Evolutionary conservation across 352 stramenopile species (phyloP), one percentile per base, ranked within the genome.

Genomic region (Phytophthora sojae): DNA sequence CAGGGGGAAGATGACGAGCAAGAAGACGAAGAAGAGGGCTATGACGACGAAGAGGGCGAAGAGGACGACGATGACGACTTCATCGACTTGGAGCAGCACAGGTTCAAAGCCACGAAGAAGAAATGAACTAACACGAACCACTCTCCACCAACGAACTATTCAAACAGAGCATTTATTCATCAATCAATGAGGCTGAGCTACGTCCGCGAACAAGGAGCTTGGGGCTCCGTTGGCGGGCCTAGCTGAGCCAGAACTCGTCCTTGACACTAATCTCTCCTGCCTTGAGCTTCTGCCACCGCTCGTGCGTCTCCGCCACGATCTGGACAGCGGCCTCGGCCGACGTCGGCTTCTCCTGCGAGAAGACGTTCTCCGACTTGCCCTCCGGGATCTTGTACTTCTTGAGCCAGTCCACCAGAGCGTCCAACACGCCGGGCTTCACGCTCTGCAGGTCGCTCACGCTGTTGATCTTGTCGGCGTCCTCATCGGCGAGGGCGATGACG

Each of bases 351-450:
- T 96, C 75, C 56, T 96, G 92, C 2, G 92, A 94, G 49, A 99
- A 90, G 54, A 79, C 75, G 72, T 99, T 99, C 64, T 94, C 89
- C 7, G 85, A 79, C 80, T 99, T 99, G 58, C 97, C 98, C 67
- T 99, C 97, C 0, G 93, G 93, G n/a, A 98, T 98, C 83, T 99
- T 99, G 88, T 99, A 99, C 57, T 97, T 97, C 67, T 98, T 99
- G 39, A 99, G 83, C 98, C 98, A 99, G 75, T 99, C 92, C 8
- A 97, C 78, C 12, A 99, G 75, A 7, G 81, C 75, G 21, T 93
- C 92, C 21, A 98, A 71, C 19, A 95, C 89, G 39, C 96, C 96
- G 2, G 97, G 97, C 72, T 98, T 98, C 51, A 97, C 71, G 37
- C 73, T 74, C 72, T 99, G 88, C 29, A 99, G 81, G 82, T 99